Evolutionary conservation across 2,329 filamentous ascomycete species (phyloP), one percentile per base, ranked within the genome.

Genomic region (Chaetomiaceae sp.): DNA sequence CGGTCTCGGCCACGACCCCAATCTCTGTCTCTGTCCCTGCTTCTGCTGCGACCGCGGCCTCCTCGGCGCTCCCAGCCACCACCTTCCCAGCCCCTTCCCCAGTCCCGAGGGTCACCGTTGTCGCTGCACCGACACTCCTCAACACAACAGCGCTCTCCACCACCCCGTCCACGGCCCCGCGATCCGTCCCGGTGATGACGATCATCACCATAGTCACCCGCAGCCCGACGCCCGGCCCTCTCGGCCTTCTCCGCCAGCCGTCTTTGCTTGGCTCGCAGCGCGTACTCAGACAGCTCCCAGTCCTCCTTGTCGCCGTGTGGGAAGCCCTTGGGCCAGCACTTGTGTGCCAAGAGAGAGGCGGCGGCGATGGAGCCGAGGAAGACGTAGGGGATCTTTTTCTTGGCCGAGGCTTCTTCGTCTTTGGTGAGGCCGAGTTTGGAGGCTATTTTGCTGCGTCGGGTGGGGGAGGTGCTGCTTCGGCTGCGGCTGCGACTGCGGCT

Each of bases 311-410:
- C 67, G 49, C 68, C 67, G 49, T 71, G 68, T 0, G 62, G 55
- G 21, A 66, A 57, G 10, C 68, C 69, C 50, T 67, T 68, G 44
- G 69, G 69, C 68, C 67, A 70, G 54, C 64, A 65, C 55, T 66
- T 68, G 57, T 71, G 64, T 2, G 66, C 66, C 4, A 64, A 63
- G 19, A 67, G 58, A 0, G 67, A 65, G 8, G 67, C 68, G 27
- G 66, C 69, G 1, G 65, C 68, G 34, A 72, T 60, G 17, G 65
- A 63, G 19, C 69, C 69, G 9, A 73, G 64, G 46, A 71, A 69
- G 17, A 68, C 37, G 14, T 70, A 58, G 7, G 68, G 66, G n/a
- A 64, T 59, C 55, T 69, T 69, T 46, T 66, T 43, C 9, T 39
- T 30, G 44, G 10, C 54, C 13, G 10, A 52, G 6, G 58, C 52